Base-by-base conservation (phyloP, 2,329 filamentous ascomycete species). In the Calonectria pseudoturangicola region DNA sequence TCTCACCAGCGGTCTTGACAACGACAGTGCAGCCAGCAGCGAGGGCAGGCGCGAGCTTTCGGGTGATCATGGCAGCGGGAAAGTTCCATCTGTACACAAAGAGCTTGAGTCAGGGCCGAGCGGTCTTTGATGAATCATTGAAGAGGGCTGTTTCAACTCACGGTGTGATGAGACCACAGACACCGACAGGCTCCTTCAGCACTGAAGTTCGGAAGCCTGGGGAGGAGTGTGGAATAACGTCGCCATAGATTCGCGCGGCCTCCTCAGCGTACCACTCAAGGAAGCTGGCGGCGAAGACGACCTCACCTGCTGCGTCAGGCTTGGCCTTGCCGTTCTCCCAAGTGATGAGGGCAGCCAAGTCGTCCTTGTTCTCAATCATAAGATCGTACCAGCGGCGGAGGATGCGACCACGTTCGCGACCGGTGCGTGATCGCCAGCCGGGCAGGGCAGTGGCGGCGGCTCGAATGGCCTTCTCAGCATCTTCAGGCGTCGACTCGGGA, bases 11-110 rank as follows among this genome's bases (percentile, higher is more conserved):
- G 1, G 92, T 91, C 84, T 94, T 94, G 25, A 89, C 86, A 18
- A 95, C 88, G 88, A 95, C 93, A 0, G 92, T 94, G 83, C 92
- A 94, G 28, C 93, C 93, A n/a, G 92, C 92, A 18, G 93, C 93
- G 25, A 94, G 85, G 3, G 89, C 90, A 1, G 90, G 82, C 2
- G 82, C 85, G 18, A 84, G 79, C 68, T 87, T 87, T 30, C 85
- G 79, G 2, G 86, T 85, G 45, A 89, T 85, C 88, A 90, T 90
- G 39, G 87, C 88, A 18, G 86, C 84, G 13, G 89, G 89, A 77
- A 93, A 93, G 82, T 93, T 93, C 91, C 91, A 89, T 81, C 90
- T 41, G 93, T 90, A 62, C 91, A 91, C 30, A 93, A 87, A 56
- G 33, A 36, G 33, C 8, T 41, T 9, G 41, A 27, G 36, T 69